These are phyloP conservation scores for Blastosporella zonata DNA, from an alignment of 1,284 basidiomycete species.

Conservation along the genomic window DNA sequence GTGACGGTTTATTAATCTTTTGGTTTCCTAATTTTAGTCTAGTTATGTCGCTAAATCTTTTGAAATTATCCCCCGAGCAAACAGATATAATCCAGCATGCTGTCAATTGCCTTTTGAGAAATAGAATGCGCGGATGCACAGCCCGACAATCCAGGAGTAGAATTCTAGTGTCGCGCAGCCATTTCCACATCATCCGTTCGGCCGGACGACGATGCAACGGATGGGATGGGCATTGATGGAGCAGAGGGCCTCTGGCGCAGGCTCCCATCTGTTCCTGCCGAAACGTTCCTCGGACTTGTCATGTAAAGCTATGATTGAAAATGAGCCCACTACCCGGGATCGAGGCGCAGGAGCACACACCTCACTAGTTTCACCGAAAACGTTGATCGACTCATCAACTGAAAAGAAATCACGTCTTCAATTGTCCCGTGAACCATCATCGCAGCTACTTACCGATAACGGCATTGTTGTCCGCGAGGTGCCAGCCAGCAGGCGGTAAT, in stretches of 20 bases:
- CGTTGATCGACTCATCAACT: constrained; percentile 49
- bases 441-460: constrained; percentile 40
- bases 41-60: too few species aligned
- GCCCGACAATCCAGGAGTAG: background rate
- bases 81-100: background rate
- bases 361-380: constrained; percentile 52
- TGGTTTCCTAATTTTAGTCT: too few species aligned
- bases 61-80: too few species aligned
- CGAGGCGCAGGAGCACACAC: constrained; percentile 27
- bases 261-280: constrained; percentile 16
- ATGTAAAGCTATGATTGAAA: constrained; percentile 30
- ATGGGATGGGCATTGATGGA: constrained; percentile 20
- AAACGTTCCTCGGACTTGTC: constrained; percentile 31
- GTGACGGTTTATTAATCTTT: too few species aligned
- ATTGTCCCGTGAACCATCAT: constrained; percentile 2
- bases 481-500: constrained; percentile 40
- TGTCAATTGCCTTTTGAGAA: background rate
- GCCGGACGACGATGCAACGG: constrained; percentile 11
- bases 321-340: background rate
- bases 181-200: constrained; percentile 31
- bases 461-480: constrained; percentile 50
- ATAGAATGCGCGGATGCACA: background rate
- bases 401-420: constrained; percentile 5
- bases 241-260: constrained; percentile 18
- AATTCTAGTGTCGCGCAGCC: constrained; percentile 23